Base-by-base conservation (phyloP, 352 stramenopile species). In the Globisporangium emineosum region DNA sequence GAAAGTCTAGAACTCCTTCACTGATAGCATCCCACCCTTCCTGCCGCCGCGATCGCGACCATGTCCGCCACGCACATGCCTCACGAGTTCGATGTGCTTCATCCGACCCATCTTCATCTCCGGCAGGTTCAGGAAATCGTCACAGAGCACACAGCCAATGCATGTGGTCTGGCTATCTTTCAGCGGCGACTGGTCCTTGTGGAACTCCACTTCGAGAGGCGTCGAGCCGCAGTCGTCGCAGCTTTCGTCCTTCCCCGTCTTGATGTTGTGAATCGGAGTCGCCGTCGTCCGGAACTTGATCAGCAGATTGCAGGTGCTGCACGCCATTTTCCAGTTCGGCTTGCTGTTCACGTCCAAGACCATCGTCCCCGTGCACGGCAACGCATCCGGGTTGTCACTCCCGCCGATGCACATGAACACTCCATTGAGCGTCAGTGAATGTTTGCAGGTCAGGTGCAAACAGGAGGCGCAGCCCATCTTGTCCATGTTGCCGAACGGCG, bases 281-380 rank as follows among this genome's bases (percentile, higher is more conserved):
- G 60, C 25, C n/a, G 54, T 43, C 27, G 57, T 65, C 40, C 72
- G 74, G 62, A 85, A 85, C 23, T 70, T 65, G 54, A 84, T 67
- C 5, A 85, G 57, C 37, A 72, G 65, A 37, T 83, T 79, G 65
- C 76, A 85, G 21, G 60, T 71, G 42, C 84, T 85, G 58, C 76
- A 84, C 13, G 71, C 70, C 56, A 84, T 64, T 40, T 85, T 85
- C 76, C 76, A 85, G 54, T 85, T 83, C 10, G 76, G 76, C 43
- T 80, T 76, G 35, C 66, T 78, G 50, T 81, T 81, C 23, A 74
- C 51, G 54, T 84, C 76, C 32, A 85, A 58, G 6, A 84, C 75
- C 57, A 85, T 69, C 23, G 70, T 81, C 6, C 75, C 75, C 17
- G 61, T 51, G 45, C 76, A 85, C 29, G 54, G 47, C 19, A 37